These are phyloP conservation scores for Knoxia roxburghii DNA, from an alignment of 257 asterid species.

Conservation along the genomic window DNA sequence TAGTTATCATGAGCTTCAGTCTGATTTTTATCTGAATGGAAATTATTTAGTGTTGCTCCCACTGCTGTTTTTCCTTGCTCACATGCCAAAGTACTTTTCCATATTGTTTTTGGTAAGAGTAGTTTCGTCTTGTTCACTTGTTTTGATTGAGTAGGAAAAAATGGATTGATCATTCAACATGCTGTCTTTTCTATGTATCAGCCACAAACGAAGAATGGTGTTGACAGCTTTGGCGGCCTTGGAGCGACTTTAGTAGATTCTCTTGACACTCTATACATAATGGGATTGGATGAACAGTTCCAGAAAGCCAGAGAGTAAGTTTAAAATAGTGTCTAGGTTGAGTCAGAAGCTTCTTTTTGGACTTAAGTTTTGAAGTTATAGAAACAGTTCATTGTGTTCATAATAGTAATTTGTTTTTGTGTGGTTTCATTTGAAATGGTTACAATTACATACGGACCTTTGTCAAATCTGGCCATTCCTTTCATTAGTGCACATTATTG, in stretches of 20 bases:
- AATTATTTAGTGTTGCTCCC: background rate
- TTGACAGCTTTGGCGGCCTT: slow-evolving; percentile 99
- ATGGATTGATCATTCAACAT: slow-evolving; percentile 11
- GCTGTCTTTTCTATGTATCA: slow-evolving; percentile 32
- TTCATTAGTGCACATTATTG: background rate
- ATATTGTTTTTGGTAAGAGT: background rate
- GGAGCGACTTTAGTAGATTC: slow-evolving; percentile 97
- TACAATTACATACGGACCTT: background rate
- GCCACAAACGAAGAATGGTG: slow-evolving; percentile 89
- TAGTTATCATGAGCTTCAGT: background rate
- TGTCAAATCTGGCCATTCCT: background rate
- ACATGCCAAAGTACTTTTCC: background rate
- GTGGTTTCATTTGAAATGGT: background rate
- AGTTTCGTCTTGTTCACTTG: background rate
- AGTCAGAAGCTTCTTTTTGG: background rate
- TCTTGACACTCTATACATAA: slow-evolving; percentile 90
- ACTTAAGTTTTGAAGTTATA: background rate
- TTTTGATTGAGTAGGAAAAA: background rate
- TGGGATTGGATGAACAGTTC: slow-evolving; percentile 96
- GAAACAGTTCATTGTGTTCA: background rate
- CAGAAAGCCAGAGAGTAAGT: slow-evolving; percentile 96
- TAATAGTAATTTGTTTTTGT: background rate
- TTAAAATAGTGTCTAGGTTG: slow-evolving; percentile 8
- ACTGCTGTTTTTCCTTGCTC: background rate
- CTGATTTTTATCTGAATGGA: background rate